A percentile compares a stretch with the other conserved stretches of the same genome.
phyloP scores from a whole-genome alignment of 192 early-diverging fungal species.

The Backusella tarrabulga region DNA sequence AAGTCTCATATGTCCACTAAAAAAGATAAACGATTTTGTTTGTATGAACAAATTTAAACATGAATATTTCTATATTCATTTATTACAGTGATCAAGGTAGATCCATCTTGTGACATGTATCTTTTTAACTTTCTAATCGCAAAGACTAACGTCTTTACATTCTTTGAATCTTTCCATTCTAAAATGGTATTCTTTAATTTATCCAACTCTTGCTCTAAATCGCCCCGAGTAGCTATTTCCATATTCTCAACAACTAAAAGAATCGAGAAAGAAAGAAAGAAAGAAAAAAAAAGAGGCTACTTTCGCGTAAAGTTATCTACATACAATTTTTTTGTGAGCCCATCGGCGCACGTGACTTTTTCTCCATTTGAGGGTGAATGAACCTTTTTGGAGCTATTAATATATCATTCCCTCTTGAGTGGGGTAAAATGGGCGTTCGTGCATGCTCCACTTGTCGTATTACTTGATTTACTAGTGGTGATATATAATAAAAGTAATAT shows the following conservation, averaged over 20 bases:
- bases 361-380: too few relatives aligned
- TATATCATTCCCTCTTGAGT: too few relatives aligned
- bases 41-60: neutral
- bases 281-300: neutral
- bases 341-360: too few relatives aligned
- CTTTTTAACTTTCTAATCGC: slow-evolving; percentile 21
- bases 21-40: neutral
- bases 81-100: slow-evolving; percentile 16
- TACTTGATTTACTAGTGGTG: too few relatives aligned
- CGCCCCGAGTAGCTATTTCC: neutral
- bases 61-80: neutral
- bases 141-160: slow-evolving; percentile 1
- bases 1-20: slow-evolving; percentile 12
- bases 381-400: too few relatives aligned
- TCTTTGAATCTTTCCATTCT: neutral
- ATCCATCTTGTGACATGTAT: slow-evolving; percentile 1
- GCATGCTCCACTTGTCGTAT: too few relatives aligned
- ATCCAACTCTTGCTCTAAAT: neutral
- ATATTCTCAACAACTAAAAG: neutral
- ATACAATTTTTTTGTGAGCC: too few relatives aligned
- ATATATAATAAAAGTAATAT: too few relatives aligned
- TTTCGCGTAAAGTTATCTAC: neutral
- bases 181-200: neutral
- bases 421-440: too few relatives aligned
- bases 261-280: neutral